Percentiles rank a stretch among this genome's conserved stretches.
Conservation (phyloP, 2,329 filamentous ascomycete species). For the Fusarium miscanthi region DNA sequence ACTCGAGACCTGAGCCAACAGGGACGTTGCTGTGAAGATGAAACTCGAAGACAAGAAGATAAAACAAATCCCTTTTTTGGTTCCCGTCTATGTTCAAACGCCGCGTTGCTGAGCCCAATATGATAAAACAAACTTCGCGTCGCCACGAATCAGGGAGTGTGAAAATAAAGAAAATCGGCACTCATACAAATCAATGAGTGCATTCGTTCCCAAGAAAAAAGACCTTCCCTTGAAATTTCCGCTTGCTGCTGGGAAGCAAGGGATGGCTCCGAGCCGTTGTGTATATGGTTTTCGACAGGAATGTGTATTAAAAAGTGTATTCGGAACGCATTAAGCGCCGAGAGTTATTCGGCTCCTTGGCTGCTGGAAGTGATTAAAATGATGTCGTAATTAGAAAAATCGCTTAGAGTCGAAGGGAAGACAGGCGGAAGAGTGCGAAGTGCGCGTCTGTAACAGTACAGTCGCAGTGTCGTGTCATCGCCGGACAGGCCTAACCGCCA, state of each 20-base stretch:
- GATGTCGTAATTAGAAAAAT: slow-evolving; percentile 37
- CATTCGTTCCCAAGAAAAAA: slow-evolving; percentile 31
- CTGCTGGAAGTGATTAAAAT: slow-evolving; percentile 40
- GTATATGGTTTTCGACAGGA: slow-evolving; percentile 51
- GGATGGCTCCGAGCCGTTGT: slow-evolving; percentile 52
- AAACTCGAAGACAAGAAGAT: slow-evolving; percentile 16
- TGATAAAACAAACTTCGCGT: slow-evolving; percentile 26
- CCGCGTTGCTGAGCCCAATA: slow-evolving; percentile 43
- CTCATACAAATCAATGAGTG: slow-evolving; percentile 23
- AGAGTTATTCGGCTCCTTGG: slow-evolving; percentile 33
- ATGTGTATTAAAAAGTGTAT: slow-evolving; percentile 52
- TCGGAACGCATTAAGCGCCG: slow-evolving; percentile 46
- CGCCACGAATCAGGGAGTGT: slow-evolving; percentile 9
- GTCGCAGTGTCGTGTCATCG: slow-evolving; percentile 26
- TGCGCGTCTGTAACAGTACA: slow-evolving; percentile 5
- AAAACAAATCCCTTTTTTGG: slow-evolving; percentile 38
- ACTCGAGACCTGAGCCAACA: slow-evolving; percentile 1
- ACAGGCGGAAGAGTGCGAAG: slow-evolving; percentile 24
- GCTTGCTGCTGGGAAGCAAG: slow-evolving; percentile 54
- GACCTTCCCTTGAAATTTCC: slow-evolving; percentile 39
- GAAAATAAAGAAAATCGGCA: slow-evolving; percentile 21
- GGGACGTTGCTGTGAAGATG: slow-evolving; percentile 19
- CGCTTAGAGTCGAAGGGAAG: slow-evolving; percentile 38
- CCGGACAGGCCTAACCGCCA: slow-evolving; percentile 36
- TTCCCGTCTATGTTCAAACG: slow-evolving; percentile 51